These are phyloP conservation scores for Taphrina communis DNA, from an alignment of 1,139 yeast species.

Conservation along the genomic window DNA sequence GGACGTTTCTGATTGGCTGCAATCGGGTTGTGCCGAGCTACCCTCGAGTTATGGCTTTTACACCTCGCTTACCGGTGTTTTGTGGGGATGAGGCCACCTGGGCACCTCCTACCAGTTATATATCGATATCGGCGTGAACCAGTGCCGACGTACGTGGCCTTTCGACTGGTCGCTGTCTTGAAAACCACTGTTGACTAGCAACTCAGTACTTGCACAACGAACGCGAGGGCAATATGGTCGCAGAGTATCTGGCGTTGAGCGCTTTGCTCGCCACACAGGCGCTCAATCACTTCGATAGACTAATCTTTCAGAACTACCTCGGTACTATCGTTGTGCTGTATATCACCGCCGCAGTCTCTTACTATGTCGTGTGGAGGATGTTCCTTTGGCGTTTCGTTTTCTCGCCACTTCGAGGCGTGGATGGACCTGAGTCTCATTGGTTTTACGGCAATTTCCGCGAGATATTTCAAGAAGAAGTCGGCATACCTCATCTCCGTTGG, in stretches of 20 bases:
- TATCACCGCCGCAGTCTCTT: neutral
- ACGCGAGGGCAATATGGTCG: neutral
- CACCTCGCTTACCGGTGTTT: neutral
- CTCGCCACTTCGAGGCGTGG: conserved; percentile 43
- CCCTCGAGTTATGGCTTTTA: neutral
- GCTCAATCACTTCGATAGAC: conserved; percentile 14
- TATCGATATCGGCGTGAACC: too few relatives aligned
- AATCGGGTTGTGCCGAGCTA: neutral
- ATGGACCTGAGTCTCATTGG: conserved; percentile 43
- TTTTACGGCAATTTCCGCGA: conserved; percentile 42
- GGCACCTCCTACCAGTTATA: too few relatives aligned
- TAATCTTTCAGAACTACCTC: neutral
- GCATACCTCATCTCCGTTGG: conserved; percentile 42
- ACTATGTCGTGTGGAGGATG: conserved; percentile 38
- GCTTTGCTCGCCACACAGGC: conserved; percentile 7
- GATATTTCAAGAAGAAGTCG: conserved; percentile 29
- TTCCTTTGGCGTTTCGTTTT: conserved; percentile 41
- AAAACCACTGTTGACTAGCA: too few relatives aligned
- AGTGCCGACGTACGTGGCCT: too few relatives aligned
- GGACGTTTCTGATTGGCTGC: neutral
- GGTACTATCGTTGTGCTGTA: neutral
- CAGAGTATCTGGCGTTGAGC: conserved; percentile 1
- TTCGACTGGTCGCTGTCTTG: too few relatives aligned
- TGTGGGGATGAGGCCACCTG: too few relatives aligned
- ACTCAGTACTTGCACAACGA: too few relatives aligned